Conservation (phyloP, 2,329 filamentous ascomycete genomes). For the Talaromyces piceae region DNA sequence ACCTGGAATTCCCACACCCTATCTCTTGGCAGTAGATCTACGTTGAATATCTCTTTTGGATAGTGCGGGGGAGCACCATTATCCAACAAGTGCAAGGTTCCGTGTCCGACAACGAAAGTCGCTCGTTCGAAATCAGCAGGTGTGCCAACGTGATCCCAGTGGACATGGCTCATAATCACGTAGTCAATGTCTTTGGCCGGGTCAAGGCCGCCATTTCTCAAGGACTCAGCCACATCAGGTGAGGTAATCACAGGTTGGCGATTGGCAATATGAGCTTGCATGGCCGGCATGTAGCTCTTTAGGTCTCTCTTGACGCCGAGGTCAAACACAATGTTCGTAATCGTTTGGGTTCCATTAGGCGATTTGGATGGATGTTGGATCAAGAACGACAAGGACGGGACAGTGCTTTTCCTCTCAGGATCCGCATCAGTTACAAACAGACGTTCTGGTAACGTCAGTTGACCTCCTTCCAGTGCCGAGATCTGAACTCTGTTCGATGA, state of each 20-base stretch:
- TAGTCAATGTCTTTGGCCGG: constrained; percentile 25
- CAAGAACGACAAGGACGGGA: constrained; percentile 49
- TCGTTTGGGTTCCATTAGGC: constrained; percentile 6
- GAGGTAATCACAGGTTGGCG: constrained; percentile 39
- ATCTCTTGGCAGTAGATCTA: not conserved
- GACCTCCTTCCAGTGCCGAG: constrained; percentile 29
- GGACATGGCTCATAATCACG: constrained; percentile 47
- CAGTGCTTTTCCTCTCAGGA: constrained; percentile 38
- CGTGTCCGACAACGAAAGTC: constrained; percentile 46
- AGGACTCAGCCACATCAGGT: constrained; percentile 37
- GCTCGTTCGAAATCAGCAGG: constrained; percentile 45
- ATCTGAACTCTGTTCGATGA: constrained; percentile 22
- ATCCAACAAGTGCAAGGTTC: constrained; percentile 26
- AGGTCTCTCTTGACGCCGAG: constrained; percentile 45
- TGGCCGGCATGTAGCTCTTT: constrained; percentile 35
- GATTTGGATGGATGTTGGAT: constrained; percentile 38
- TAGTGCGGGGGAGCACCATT: constrained; percentile 33
- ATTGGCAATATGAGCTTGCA: constrained; percentile 40
- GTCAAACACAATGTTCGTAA: constrained; percentile 43
- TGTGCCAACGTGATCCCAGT: constrained; percentile 54
- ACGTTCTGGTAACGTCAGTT: constrained; percentile 42
- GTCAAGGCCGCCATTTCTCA: constrained; percentile 31
- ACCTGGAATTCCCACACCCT: not conserved
- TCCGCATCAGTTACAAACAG: constrained; percentile 42
- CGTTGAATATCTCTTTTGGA: constrained; percentile 3